These are phyloP conservation scores for Escovopsis sp. DNA, from an alignment of 2,329 filamentous ascomycete genomes.

Conservation along the genomic window DNA sequence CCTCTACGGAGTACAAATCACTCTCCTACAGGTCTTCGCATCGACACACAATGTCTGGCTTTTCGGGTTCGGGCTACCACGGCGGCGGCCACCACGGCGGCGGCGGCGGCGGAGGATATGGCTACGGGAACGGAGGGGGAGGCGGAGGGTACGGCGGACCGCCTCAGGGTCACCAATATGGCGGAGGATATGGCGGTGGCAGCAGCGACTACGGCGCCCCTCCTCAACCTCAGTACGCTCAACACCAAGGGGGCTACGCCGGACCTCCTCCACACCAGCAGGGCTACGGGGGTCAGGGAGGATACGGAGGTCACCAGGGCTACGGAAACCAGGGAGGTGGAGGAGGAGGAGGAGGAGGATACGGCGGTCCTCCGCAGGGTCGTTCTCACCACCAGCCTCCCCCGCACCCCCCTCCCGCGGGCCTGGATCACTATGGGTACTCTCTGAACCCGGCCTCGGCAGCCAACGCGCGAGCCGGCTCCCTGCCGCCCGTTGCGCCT, in stretches of 20 bases:
- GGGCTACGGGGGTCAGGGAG: conserved; percentile 6
- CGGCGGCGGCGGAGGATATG: conserved; percentile 16
- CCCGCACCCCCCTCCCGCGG: conserved; percentile 24
- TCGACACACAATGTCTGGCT: conserved; percentile 20
- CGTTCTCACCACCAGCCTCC: conserved; percentile 14
- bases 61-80: conserved; percentile 26
- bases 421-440: conserved; percentile 32
- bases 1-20: background rate
- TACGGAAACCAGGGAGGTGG: no score
- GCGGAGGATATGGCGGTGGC: conserved; percentile 9
- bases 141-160: conserved; percentile 6
- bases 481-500: conserved; percentile 31
- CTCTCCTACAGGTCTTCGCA: background rate
- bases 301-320: conserved; percentile 8
- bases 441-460: conserved; percentile 15
- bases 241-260: conserved; percentile 10
- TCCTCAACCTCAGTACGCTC: conserved; percentile 6
- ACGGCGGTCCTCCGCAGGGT: conserved; percentile 13
- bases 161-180: no score
- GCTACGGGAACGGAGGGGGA: conserved; percentile 11
- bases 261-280: conserved; percentile 9
- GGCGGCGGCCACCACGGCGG: conserved; percentile 18
- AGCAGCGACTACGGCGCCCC: conserved; percentile 12
- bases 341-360: conserved; percentile 6
- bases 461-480: conserved; percentile 15